phyloP scores from a whole-genome alignment of 208 protist genomes.

The Polymyxa betae region DNA sequence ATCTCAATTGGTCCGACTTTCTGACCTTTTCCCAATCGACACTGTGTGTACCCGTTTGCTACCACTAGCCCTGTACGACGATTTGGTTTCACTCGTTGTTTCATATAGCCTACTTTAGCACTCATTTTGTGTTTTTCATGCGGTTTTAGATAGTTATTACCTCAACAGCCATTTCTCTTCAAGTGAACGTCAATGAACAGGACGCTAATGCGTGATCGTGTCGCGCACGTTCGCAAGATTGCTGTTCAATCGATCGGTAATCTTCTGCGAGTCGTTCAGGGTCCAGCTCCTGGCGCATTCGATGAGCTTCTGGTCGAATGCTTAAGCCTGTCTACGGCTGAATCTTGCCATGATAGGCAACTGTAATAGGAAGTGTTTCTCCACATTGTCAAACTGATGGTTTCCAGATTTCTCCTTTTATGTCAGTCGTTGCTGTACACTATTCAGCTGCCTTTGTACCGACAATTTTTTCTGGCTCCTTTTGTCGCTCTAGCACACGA shows the following conservation, averaged over 20 bases:
- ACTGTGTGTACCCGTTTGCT: background rate
- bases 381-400: background rate
- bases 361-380: background rate
- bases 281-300: background rate
- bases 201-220: background rate
- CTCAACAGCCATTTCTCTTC: background rate
- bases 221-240: background rate
- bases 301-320: background rate
- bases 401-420: background rate
- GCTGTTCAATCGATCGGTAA: background rate
- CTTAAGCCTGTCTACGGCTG: background rate
- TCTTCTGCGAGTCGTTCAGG: background rate
- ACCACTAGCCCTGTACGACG: background rate
- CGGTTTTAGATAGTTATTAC: too few relatives aligned
- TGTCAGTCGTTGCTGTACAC: constrained; percentile 31
- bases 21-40: background rate
- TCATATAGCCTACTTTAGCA: too few relatives aligned
- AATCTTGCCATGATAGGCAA: constrained; percentile 22
- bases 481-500: background rate
- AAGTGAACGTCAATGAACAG: too few relatives aligned
- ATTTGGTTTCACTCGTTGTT: background rate
- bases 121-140: too few relatives aligned
- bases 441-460: background rate
- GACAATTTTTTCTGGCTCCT: background rate
- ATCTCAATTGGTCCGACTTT: background rate